phyloP scores from a whole-genome alignment of 148 eudicot species.

The Dysphania ambrosioides region DNA sequence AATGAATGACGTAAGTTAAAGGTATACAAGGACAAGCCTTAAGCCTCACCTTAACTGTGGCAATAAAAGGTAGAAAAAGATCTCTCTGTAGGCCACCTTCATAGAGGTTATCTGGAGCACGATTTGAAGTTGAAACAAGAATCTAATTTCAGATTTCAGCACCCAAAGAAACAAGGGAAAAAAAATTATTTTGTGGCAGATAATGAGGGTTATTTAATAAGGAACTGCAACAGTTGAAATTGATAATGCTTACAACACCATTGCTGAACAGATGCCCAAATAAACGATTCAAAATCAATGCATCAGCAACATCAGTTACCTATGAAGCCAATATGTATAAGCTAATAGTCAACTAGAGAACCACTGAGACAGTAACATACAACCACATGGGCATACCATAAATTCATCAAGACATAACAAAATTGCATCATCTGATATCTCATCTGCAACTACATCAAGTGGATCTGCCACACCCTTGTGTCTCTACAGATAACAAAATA shows the following conservation, averaged over 20 bases:
- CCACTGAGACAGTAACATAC: not conserved
- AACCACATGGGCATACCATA: conserved; percentile 23
- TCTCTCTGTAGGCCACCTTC: conserved; percentile 96
- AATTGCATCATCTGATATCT: conserved; percentile 79
- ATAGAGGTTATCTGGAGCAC: conserved; percentile 85
- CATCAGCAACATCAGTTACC: conserved; percentile 98
- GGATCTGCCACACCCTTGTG: conserved; percentile 89
- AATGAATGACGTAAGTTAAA: not conserved
- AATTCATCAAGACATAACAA: conserved; percentile 86
- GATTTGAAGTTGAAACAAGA: conserved; percentile 91
- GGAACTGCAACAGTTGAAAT: conserved; percentile 3
- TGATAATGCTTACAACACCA: conserved; percentile 58
- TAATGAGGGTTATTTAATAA: not conserved
- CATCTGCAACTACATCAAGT: conserved; percentile 81
- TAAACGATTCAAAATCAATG: conserved; percentile 76
- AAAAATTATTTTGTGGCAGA: not conserved
- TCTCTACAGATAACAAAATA: conserved; percentile 54
- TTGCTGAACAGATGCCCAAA: conserved; percentile 71
- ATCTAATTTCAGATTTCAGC: conserved; percentile 39
- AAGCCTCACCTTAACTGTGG: conserved; percentile 59
- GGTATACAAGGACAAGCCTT: not conserved
- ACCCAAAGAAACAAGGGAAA: conserved; percentile 12
- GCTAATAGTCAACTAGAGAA: not conserved
- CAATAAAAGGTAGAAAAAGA: conserved; percentile 84
- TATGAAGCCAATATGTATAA: conserved; percentile 10